Percentiles rank a stretch among this genome's conserved stretches.
Conservation (phyloP, 805 yeast species). For the Grigorovia yakushimaensis region DNA sequence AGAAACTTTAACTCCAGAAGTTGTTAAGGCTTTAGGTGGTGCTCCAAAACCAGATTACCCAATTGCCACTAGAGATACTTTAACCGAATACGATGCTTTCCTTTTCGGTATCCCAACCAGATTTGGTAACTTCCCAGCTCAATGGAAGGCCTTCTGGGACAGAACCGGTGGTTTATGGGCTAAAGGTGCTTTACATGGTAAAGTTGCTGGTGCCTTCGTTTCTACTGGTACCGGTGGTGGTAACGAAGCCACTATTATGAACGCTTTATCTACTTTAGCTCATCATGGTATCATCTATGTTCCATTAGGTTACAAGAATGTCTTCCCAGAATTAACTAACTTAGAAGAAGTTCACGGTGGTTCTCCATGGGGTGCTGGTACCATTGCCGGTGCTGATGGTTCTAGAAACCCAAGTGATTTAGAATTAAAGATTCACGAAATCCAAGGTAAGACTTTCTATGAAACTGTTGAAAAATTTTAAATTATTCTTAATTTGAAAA, state of each 20-base stretch:
- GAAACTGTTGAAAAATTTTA: conserved; percentile 31
- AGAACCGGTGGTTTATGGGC: conserved; percentile 77
- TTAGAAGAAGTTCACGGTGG: conserved; percentile 66
- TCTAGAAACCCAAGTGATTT: conserved; percentile 54
- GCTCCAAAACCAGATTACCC: conserved; percentile 57
- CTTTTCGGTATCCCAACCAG: conserved; percentile 82
- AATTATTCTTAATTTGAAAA: neutral
- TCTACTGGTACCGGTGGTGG: conserved; percentile 82
- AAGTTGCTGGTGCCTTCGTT: conserved; percentile 63
- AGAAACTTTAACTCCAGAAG: conserved; percentile 60
- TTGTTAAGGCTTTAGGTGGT: conserved; percentile 52
- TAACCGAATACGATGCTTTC: conserved; percentile 65
- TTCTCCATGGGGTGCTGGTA: conserved; percentile 82
- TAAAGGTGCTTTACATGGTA: conserved; percentile 58
- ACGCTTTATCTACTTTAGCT: conserved; percentile 51
- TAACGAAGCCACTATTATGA: conserved; percentile 62
- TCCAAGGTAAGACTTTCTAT: conserved; percentile 61
- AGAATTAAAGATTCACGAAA: conserved; percentile 53
- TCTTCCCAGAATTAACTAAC: conserved; percentile 44
- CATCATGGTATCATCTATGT: conserved; percentile 78
- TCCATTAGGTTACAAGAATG: conserved; percentile 64
- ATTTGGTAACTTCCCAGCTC: conserved; percentile 74
- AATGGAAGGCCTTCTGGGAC: conserved; percentile 69
- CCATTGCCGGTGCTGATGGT: conserved; percentile 70
- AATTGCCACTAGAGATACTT: conserved; percentile 48